phyloP scores from a whole-genome alignment of 352 stramenopile species.

The Phytophthora litchii region DNA sequence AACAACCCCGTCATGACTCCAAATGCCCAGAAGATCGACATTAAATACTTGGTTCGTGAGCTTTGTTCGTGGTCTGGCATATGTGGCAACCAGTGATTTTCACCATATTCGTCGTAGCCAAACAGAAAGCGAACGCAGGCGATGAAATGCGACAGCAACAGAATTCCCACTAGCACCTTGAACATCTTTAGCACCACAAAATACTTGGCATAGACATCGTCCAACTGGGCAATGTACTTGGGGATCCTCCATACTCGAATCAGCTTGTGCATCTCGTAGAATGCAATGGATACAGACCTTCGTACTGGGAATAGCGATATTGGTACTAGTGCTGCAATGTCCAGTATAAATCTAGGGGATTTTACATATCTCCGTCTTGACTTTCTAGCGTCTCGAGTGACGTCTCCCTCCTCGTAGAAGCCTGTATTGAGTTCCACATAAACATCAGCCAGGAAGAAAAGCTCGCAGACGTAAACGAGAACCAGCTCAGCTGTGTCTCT shows the following conservation, averaged over 20 bases:
- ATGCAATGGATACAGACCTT: conserved; percentile 31
- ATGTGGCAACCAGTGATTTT: conserved; percentile 60
- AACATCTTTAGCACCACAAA: conserved; percentile 74
- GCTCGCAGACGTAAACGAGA: conserved; percentile 55
- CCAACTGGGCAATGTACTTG: conserved; percentile 58
- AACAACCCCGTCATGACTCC: conserved; percentile 67
- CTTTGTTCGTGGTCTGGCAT: conserved; percentile 21
- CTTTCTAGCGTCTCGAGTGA: conserved; percentile 57
- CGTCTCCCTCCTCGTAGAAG: conserved; percentile 70
- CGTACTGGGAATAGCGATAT: conserved; percentile 42
- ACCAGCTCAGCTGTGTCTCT: conserved; percentile 39
- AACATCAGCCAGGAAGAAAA: conserved; percentile 61
- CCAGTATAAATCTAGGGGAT: conserved; percentile 55
- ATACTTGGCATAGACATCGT: conserved; percentile 62
- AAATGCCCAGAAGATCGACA: conserved; percentile 71
- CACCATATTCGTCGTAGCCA: conserved; percentile 48
- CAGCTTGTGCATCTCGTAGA: conserved; percentile 73
- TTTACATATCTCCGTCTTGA: conserved; percentile 56
- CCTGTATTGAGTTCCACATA: conserved; percentile 74
- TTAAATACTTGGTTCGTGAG: conserved; percentile 47
- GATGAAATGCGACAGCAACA: conserved; percentile 61
- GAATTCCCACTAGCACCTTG: conserved; percentile 56
- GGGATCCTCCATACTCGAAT: conserved; percentile 51
- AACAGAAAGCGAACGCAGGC: conserved; percentile 67
- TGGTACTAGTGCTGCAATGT: conserved; percentile 52